These are phyloP conservation scores for Furculomyces boomerangus DNA, from an alignment of 371 early-diverging fungal species.

Conservation along the genomic window DNA sequence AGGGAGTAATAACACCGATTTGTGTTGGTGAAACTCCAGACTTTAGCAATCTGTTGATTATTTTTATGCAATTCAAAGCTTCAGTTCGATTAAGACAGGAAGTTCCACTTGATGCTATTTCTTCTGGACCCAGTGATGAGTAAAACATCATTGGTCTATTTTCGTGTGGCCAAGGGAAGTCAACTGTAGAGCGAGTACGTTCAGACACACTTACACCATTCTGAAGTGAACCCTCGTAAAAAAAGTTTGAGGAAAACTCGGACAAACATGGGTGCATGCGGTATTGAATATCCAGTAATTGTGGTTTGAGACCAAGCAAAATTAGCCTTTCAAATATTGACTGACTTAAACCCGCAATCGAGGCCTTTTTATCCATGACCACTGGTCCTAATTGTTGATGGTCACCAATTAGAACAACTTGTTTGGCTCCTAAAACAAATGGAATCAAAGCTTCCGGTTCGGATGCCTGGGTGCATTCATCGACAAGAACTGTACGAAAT, in stretches of 20 bases:
- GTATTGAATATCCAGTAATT: constrained; percentile 93
- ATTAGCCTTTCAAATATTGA: constrained; percentile 95
- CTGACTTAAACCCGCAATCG: constrained; percentile 83
- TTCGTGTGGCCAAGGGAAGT: constrained; percentile 90
- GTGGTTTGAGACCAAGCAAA: constrained; percentile 77
- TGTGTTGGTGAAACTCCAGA: constrained; percentile 73
- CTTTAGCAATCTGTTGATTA: constrained; percentile 84
- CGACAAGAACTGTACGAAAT: constrained; percentile 91
- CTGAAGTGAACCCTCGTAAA: constrained; percentile 94
- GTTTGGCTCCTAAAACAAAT: constrained; percentile 82
- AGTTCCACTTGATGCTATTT: constrained; percentile 89
- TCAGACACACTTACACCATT: constrained; percentile 88
- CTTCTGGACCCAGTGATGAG: constrained; percentile 84
- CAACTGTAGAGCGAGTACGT: constrained; percentile 65
- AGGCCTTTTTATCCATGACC: constrained; percentile 92
- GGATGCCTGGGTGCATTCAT: constrained; percentile 95
- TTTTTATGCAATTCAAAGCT: constrained; percentile 80
- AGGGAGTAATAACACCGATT: constrained; percentile 98
- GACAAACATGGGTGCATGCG: constrained; percentile 98
- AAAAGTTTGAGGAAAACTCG: constrained; percentile 96
- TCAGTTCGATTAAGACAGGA: constrained; percentile 90
- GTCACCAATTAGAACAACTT: constrained; percentile 96
- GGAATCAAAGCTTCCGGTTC: constrained; percentile 98
- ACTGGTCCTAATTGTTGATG: constrained; percentile 98
- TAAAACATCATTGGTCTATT: constrained; percentile 94